Evolutionary conservation across 768 basidiomycete genomes (phyloP).

Genomic region (Rhizopogon roseolus): DNA sequence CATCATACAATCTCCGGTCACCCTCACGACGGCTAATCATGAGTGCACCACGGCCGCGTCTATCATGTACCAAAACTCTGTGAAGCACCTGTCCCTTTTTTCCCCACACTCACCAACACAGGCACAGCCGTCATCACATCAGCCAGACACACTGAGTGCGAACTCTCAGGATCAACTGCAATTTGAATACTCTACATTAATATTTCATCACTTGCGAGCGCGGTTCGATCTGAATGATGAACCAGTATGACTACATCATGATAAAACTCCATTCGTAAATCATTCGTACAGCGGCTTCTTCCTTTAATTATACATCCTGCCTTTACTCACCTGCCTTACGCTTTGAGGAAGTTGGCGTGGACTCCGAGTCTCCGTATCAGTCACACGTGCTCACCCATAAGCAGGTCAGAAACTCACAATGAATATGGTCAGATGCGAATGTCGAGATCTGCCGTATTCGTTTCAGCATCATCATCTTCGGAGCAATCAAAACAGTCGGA

Average conservation of each 20-base stretch:
- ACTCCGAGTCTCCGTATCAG: conserved; percentile 36
- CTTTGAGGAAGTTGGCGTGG: conserved; percentile 86
- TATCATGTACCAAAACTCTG: too few relatives aligned
- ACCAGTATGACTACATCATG: too few relatives aligned
- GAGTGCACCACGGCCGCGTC: too few relatives aligned
- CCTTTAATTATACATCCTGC: neutral
- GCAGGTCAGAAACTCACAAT: conserved; percentile 49
- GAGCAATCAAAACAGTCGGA: conserved; percentile 8
- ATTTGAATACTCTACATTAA: too few relatives aligned
- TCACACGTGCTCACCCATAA: conserved; percentile 7
- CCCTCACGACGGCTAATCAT: too few relatives aligned
- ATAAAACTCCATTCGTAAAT: too few relatives aligned
- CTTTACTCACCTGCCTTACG: conserved; percentile 26
- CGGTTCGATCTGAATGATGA: too few relatives aligned
- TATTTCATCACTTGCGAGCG: too few relatives aligned
- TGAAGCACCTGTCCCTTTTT: neutral
- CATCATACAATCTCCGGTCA: too few relatives aligned
- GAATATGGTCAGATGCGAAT: conserved; percentile 85
- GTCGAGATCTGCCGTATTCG: conserved; percentile 66
- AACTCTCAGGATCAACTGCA: neutral
- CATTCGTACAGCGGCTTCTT: neutral
- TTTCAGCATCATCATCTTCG: neutral
- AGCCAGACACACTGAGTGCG: too few relatives aligned
- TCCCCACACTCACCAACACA: neutral
- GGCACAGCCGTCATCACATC: conserved; percentile 1